Percentiles rank a stretch among this genome's conserved stretches.
Evolutionary conservation across 2,329 filamentous ascomycete species (phyloP).

Genomic region (Phialemoniopsis sp.): DNA sequence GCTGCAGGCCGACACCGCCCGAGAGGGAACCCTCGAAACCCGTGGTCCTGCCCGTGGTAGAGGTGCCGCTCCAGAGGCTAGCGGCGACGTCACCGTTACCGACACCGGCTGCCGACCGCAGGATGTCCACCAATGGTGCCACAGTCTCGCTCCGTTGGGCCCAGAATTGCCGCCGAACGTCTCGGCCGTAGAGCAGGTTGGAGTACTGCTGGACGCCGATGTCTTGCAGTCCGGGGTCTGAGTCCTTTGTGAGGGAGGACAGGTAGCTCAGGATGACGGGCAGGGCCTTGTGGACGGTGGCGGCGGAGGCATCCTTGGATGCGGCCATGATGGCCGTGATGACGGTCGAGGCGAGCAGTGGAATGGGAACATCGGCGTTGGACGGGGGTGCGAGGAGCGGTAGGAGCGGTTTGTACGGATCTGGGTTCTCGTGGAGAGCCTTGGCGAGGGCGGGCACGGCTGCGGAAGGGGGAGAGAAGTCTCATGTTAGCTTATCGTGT

Average conservation of each 20-base stretch:
- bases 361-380: conserved; percentile 71
- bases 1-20: conserved; percentile 84
- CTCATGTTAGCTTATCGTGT: conserved; percentile 2
- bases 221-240: conserved; percentile 88
- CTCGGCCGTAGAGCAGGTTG: conserved; percentile 69
- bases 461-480: conserved; percentile 32
- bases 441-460: conserved; percentile 76
- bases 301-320: conserved; percentile 56
- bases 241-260: conserved; percentile 74
- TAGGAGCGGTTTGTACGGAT: conserved; percentile 80
- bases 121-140: conserved; percentile 74
- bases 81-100: conserved; percentile 60
- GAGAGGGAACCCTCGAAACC: conserved; percentile 62
- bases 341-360: conserved; percentile 84
- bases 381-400: conserved; percentile 79
- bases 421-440: conserved; percentile 68
- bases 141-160: conserved; percentile 82
- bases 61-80: conserved; percentile 56
- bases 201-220: conserved; percentile 94
- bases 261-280: conserved; percentile 84
- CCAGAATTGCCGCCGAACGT: conserved; percentile 83
- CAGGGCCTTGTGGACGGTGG: conserved; percentile 68
- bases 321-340: conserved; percentile 73
- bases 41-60: conserved; percentile 39
- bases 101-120: conserved; percentile 72